Evolutionary conservation across 129 eudicot genomes (phyloP), one percentile per base, ranked within the genome.

Genomic region (Rutidosis leptorrhynchoides): DNA sequence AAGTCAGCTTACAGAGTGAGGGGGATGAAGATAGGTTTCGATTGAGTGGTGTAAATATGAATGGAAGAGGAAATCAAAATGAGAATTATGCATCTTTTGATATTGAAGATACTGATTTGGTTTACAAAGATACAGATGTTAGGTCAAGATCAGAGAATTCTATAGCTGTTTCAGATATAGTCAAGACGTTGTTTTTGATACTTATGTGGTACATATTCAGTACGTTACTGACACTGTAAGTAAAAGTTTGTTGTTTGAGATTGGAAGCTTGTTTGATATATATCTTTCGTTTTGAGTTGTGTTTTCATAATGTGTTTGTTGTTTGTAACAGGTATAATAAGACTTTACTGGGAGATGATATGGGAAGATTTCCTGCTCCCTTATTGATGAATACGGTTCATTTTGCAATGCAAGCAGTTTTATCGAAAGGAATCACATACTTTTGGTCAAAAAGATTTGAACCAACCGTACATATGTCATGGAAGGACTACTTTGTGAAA

Each of bases 311-410:
- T n/a, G 43, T 21, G 64, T 69, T 65, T 46, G 35, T 22, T 58
- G 43, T 70, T 70, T 72, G 10, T 49, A 7, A 28, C 65, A 93
- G 98, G 78, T 93, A 88, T 59, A 93, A 88, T 79, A 93, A 93
- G 79, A 85, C 87, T 66, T 73, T 93, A 35, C 63, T 93, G 62
- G 98, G 98, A 45, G 91, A 85, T 74, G 65, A 93, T 58, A 67
- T 93, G 87, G 96, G 98, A 67, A 88, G 73, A 64, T 93, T 93
- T 82, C 98, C 98, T 46, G 98, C 98, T 70, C 98, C 98, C 21
- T 76, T 93, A 33, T 62, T 93, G 83, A 93, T 93, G 98, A 93
- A 93, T 52, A 88, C 98, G 2, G 73, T 93, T 59, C 98, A 93
- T 75, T 93, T 93, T 67, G 53, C 84, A 33, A 93, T 93, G 98